Evolutionary conservation across 2,329 filamentous ascomycete genomes (phyloP).

Genomic region (Penicillium sp.): DNA sequence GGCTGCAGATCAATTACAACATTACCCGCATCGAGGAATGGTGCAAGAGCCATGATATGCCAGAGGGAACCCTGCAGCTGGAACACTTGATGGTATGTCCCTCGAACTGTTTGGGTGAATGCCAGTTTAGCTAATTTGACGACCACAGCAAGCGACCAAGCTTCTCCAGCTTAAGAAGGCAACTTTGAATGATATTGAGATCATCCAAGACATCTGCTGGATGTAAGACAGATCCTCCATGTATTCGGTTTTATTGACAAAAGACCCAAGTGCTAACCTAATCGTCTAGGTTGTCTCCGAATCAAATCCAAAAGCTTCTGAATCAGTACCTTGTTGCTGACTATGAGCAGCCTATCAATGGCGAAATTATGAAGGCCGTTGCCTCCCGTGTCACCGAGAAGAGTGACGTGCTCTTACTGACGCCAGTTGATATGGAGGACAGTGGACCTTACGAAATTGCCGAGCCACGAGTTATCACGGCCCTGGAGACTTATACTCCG

Average conservation of each 20-base stretch:
- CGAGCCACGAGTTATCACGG: conserved; percentile 92
- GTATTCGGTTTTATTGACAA: background rate
- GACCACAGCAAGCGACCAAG: conserved; percentile 84
- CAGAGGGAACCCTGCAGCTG: conserved; percentile 92
- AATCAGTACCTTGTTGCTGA: conserved; percentile 99
- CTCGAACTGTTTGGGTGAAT: background rate
- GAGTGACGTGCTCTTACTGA: conserved; percentile 89
- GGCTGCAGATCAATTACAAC: conserved; percentile 99
- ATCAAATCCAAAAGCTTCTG: conserved; percentile 97
- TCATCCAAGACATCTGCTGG: conserved; percentile 99
- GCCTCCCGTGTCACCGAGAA: conserved; percentile 97
- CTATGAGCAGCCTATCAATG: conserved; percentile 99
- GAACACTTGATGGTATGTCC: conserved; percentile 88
- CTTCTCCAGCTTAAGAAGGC: conserved; percentile 98
- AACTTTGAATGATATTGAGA: conserved; percentile 97
- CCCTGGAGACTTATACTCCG: conserved; percentile 95
- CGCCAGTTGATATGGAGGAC: conserved; percentile 98
- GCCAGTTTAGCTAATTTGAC: background rate
- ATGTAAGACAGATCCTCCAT: conserved; percentile 66
- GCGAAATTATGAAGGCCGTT: conserved; percentile 99
- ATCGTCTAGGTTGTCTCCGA: conserved; percentile 77
- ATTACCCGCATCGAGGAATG: conserved; percentile 99
- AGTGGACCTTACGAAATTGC: conserved; percentile 98
- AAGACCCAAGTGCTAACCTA: conserved; percentile 2
- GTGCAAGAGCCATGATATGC: conserved; percentile 99